These are phyloP conservation scores for Tremellales sp. DNA, from an alignment of 1,284 basidiomycete species.

Conservation along the genomic window DNA sequence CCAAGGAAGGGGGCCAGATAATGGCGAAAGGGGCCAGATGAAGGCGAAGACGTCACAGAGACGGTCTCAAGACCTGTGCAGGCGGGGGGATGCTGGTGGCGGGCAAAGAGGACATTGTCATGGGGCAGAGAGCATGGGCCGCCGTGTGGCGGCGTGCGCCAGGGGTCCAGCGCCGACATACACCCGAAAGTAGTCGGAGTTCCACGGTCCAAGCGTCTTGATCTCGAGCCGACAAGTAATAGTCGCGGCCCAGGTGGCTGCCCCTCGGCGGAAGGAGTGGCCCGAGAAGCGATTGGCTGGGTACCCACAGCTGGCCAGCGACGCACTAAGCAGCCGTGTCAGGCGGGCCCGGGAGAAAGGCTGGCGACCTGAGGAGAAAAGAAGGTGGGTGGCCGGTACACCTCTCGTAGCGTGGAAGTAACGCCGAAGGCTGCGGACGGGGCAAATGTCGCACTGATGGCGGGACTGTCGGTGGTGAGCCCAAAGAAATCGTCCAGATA, in stretches of 20 bases:
- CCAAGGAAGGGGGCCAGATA: no score
- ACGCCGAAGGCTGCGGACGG: no score
- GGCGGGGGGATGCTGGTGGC: background rate
- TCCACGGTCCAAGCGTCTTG: conserved; percentile 5
- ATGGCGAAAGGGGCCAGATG: no score
- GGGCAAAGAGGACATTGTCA: background rate
- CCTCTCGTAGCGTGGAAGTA: no score
- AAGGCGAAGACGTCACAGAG: no score
- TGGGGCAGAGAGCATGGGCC: background rate
- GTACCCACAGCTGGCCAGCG: no score
- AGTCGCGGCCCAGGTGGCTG: conserved; percentile 2
- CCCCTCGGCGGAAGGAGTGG: conserved; percentile 5
- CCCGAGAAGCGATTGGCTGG: background rate
- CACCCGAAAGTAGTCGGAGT: background rate
- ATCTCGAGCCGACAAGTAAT: conserved; percentile 1
- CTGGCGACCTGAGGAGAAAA: no score
- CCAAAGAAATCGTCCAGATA: conserved; percentile 45
- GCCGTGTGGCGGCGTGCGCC: background rate
- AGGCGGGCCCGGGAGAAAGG: no score
- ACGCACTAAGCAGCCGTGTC: no score
- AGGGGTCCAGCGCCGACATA: background rate
- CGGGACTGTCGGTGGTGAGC: background rate
- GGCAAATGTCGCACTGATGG: no score
- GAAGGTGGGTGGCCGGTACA: no score
- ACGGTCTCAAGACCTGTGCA: conserved; percentile 46